Evolutionary conservation across 768 basidiomycete genomes (phyloP), one percentile per base, ranked within the genome.

Genomic region (Tulasnella sp.): DNA sequence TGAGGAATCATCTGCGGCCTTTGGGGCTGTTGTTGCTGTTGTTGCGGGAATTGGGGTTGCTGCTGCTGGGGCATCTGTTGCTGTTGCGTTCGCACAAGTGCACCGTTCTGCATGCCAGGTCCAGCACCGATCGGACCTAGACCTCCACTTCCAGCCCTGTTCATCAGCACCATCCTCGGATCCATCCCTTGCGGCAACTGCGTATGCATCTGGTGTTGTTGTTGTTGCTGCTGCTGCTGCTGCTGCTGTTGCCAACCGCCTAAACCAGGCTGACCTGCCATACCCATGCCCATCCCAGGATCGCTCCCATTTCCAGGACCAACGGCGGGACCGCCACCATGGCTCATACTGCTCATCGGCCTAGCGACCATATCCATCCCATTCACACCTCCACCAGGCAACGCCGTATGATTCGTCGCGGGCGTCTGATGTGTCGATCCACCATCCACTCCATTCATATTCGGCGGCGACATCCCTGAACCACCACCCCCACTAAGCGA

Each of bases 41-140:
- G 55, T 44, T 55, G 61, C 23, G 15, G 2, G 19, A 26, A 49
- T 11, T 38, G 55, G 47, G 47, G 49, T 42, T 61, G 61, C 54
- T 64, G 63, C 38, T 51, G 51, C 24, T 41, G 58, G 38, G 60
- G 62, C 11, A 51, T 44, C 38, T 63, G 64, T 47, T 62, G 63
- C 29, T 59, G 59, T 50, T 3, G 23, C 9, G 34, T 19, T 29
- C 29, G 17, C 30, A 29, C 30, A 48, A 51, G 23, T 24, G 56
- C 26, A 48, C 27, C 17, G n/a, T 27, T 19, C 10, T 5, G 47
- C 7, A 21, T 19, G 5, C 19, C 19, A 48, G n/a, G 11, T 11
- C 42, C 47, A n/a, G 7, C 26, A 21, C 19, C 19, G 10, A 48
- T 48, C n/a, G 19, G 47, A 7, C 19, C 26, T 48, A n/a, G 47